Evolutionary conservation across 2,329 filamentous ascomycete genomes (phyloP), one percentile per base, ranked within the genome.

Genomic region (Geoglossum cookeanum): DNA sequence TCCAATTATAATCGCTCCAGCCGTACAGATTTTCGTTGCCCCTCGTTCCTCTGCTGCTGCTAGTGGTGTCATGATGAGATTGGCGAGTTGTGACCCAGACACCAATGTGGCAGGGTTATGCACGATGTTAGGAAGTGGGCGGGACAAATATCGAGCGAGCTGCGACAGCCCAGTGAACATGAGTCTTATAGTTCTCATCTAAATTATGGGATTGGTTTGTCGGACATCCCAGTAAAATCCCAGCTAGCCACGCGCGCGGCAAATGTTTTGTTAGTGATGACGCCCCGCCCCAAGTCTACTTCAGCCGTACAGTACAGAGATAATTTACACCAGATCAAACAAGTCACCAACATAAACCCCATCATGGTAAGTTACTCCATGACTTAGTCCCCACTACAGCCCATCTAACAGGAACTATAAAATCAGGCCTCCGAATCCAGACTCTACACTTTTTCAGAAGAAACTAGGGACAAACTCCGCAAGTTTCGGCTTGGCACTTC

Each of bases 401-500:
- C 49, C 22, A 7, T 9, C 49, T 53, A 22, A 53, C 11, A 53
- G 1, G 29, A 53, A 32, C 6, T 6, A 4, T 22, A 45, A 9
- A 7, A 53, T 9, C 22, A 75, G 71, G 69, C 82, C 65, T 94
- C 90, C 67, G 90, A 96, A 75, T 83, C 88, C 60, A 79, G 89
- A 64, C 78, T 97, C 61, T 97, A 95, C 74, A 87, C 86, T 59
- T 94, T 97, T 79, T 94, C 89, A 35, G 79, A 82, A 62, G 87
- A 92, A 72, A 95, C 88, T 51, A 92, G 85, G 72, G 83, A 89
- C 62, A 84, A 90, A 67, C 80, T 98, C 62, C 85, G 87, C 70
- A 97, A 96, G 72, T 98, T 98, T 74, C 86, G 92, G 55, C 78
- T 98, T 32, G 81, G 84, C 30, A 97, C 92, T 1, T 96, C 90